Evolutionary conservation across 805 yeast species (phyloP), one percentile per base, ranked within the genome.

Genomic region (Candida koratica): DNA sequence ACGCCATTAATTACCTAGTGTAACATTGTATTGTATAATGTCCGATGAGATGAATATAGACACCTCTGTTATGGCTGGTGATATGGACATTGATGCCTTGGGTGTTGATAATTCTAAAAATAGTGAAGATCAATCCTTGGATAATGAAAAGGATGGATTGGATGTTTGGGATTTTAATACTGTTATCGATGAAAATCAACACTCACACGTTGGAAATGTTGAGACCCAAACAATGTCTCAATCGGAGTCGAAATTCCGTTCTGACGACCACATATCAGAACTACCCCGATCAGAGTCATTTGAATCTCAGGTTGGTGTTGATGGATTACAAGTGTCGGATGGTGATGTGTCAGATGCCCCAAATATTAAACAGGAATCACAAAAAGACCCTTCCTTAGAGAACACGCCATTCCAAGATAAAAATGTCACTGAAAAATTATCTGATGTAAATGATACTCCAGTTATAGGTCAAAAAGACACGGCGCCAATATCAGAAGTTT

Each of bases 71-170:
- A 24, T 23, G 22, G 28, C 25, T 32, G 34, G 34, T 23, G 34
- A 23, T 22, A 32, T 32, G 34, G 34, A 32, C 14, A 24, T 24
- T 26, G 32, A 36, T 17, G 31, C 27, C 25, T 34, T 22, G 19
- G 29, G 27, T 25, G 34, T 14, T 17, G 15, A 14, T 24, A 18
- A 17, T 11, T 11, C 24, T 13, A 19, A 7, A 19, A 25, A 29
- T 5, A 7, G 25, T n/a, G 32, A 20, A 5, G 6, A 28, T 13
- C 32, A 29, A 10, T 9, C 20, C 3, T n/a, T 8, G 8, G 13
- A 13, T 5, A 9, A 6, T 19, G 32, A 19, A 19, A 20, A 20
- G 6, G n/a, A 28, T 12, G 11, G 17, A 11, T 17, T 28, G 13
- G 18, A n/a, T 10, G 12, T 28, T 6, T 22, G 13, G 12, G 32